Percentiles rank a stretch among this genome's conserved stretches.
Evolutionary conservation across 352 stramenopile genomes (phyloP).

Genomic region (Phytophthora gonapodyides): DNA sequence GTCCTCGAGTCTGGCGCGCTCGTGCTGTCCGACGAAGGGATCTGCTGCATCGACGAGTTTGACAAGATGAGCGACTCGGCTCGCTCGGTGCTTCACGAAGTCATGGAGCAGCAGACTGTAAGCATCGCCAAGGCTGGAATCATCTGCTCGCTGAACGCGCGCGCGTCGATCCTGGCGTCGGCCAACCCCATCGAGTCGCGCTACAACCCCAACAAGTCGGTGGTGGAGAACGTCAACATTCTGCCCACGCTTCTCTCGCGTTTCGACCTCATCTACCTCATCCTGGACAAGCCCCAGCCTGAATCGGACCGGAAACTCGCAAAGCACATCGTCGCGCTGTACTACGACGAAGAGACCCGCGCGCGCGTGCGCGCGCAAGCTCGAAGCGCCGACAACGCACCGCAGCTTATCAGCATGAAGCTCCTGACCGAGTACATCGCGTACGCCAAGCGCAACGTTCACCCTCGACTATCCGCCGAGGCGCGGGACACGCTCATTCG

Average conservation of each 20-base stretch:
- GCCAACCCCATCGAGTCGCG: constrained; percentile 98
- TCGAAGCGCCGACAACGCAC: constrained; percentile 30
- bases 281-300: constrained; percentile 96
- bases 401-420: constrained; percentile 82
- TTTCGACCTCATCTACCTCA: constrained; percentile 99
- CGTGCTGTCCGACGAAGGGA: constrained; percentile 97
- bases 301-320: constrained; percentile 96
- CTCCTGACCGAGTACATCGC: constrained; percentile 95
- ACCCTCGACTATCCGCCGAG: constrained; percentile 91
- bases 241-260: constrained; percentile 97
- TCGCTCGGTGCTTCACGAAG: constrained; percentile 98
- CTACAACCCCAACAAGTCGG: constrained; percentile 98
- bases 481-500: constrained; percentile 91
- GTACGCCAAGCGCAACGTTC: constrained; percentile 93
- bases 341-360: constrained; percentile 90
- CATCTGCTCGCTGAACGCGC: constrained; percentile 97
- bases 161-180: constrained; percentile 98
- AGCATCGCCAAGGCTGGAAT: constrained; percentile 99
- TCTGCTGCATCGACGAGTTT: constrained; percentile 99
- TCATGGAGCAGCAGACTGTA: constrained; percentile 99
- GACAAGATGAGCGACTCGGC: constrained; percentile 99
- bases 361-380: constrained; percentile 43
- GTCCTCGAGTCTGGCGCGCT: constrained; percentile 97
- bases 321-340: constrained; percentile 97
- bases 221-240: constrained; percentile 99